Evolutionary conservation across 345 rosid genomes (phyloP), one percentile per base, ranked within the genome.

Genomic region (Clausena lansium): DNA sequence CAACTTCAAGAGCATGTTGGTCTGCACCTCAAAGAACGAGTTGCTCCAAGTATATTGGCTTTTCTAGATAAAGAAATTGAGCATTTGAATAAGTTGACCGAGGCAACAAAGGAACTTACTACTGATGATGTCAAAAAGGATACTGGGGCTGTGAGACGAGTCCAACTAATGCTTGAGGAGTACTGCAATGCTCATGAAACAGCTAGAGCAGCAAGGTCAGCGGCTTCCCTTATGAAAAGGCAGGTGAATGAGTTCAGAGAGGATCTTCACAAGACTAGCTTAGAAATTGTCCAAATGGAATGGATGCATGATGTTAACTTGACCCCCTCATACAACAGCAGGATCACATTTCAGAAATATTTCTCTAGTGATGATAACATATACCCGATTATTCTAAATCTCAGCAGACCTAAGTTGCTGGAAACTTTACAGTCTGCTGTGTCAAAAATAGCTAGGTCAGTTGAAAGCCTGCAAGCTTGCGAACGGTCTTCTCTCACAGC

Each of bases 281-380:
- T 91, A 4, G 98, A 92, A 85, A 88, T 94, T 78, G 86, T 92
- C 73, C 95, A 92, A 82, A 88, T 92, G 91, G 98, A 94, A 80
- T 94, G 98, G 98, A 88, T 92, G 93, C 85, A 91, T 80, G 93
- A 92, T 77, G 73, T 66, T 75, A 76, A 78, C 60, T 85, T 91
- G 83, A 81, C 86, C 78, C 92, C 91, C 63, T 92, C 94, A 10
- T 88, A 91, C 41, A 83, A 83, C 80, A 86, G 84, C 82, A 82
- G 91, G 83, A 67, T 85, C 50, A 73, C 81, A 76, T 81, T 92
- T 83, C 94, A 88, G 85, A 89, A 86, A 30, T 85, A 83, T 76
- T 87, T 92, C 73, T 52, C 83, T 70, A 79, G 81, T 76, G 85
- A 87, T 38, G 93, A 94, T 79, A 84, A 78, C 74, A 67, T 92